A percentile compares a stretch with the other conserved stretches of the same genome.
phyloP scores from a whole-genome alignment of 1,284 basidiomycete genomes.

The Cystobasidium pallidum region DNA sequence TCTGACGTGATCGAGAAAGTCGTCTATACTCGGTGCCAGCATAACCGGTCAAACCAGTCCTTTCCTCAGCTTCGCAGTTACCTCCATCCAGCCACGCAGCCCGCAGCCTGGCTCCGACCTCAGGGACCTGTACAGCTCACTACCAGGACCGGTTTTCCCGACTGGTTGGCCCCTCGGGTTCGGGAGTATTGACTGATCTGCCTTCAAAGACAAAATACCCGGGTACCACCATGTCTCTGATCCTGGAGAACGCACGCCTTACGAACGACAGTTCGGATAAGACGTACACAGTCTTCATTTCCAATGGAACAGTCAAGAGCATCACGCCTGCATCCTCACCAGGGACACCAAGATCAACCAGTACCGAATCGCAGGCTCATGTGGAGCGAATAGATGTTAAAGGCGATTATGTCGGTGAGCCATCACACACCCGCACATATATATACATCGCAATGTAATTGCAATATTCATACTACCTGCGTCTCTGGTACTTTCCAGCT shows the following conservation, averaged over 20 bases:
- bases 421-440: background rate
- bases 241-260: constrained; percentile 47
- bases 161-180: background rate
- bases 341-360: background rate
- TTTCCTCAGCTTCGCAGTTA: no score
- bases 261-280: constrained; percentile 44
- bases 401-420: constrained; percentile 46
- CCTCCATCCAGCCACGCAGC: no score
- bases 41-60: no score
- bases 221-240: background rate
- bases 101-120: no score
- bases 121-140: no score
- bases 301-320: constrained; percentile 42
- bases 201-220: background rate
- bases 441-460: no score
- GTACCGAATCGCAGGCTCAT: background rate
- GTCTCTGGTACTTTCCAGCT: no score
- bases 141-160: background rate
- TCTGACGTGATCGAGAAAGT: no score
- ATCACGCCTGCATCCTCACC: constrained; percentile 18
- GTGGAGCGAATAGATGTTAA: constrained; percentile 36
- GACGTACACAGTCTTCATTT: constrained; percentile 45
- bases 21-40: no score
- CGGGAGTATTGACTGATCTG: background rate
- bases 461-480: no score